Percentiles rank a stretch among this genome's conserved stretches.
phyloP scores from a whole-genome alignment of 495 filamentous ascomycete genomes.

The Penicillium alfredii region DNA sequence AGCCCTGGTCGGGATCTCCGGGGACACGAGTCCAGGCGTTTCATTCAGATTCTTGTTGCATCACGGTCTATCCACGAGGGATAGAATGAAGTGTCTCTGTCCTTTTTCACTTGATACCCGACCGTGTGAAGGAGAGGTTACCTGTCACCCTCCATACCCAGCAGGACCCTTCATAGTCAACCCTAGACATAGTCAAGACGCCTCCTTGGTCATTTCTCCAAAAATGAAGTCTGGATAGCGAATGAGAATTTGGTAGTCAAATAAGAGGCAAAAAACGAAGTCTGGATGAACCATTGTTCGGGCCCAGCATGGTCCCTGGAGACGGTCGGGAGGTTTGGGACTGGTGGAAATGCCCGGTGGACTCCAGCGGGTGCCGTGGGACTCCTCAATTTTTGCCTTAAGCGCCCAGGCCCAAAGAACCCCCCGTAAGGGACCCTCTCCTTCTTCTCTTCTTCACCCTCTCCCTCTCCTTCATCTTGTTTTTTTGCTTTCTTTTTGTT shows the following conservation, averaged over 20 bases:
- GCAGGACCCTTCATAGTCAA: too few relatives aligned
- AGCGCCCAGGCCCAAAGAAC: slow-evolving; percentile 7
- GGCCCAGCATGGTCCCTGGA: too few relatives aligned
- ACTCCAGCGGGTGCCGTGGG: slow-evolving; percentile 2
- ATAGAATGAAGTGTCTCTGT: too few relatives aligned
- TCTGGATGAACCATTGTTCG: slow-evolving; percentile 11
- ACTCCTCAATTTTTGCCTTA: slow-evolving; percentile 1
- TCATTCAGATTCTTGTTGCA: slow-evolving; percentile 12
- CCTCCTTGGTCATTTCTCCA: not conserved
- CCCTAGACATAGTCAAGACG: too few relatives aligned
- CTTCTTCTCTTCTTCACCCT: slow-evolving; percentile 8
- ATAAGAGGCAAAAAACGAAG: slow-evolving; percentile 5
- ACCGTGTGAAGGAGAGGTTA: too few relatives aligned
- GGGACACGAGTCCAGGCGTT: slow-evolving; percentile 13
- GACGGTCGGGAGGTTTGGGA: not conserved
- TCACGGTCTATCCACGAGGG: too few relatives aligned
- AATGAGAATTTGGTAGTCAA: too few relatives aligned
- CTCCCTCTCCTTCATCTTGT: slow-evolving; percentile 9
- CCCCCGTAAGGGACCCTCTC: slow-evolving; percentile 12
- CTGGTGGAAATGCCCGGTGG: not conserved
- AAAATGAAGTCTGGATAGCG: slow-evolving; percentile 9
- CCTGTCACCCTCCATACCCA: slow-evolving; percentile 12
- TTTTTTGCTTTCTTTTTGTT: slow-evolving; percentile 17
- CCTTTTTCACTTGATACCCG: too few relatives aligned
- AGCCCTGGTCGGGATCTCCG: not conserved